Evolutionary conservation across 176 grass and related monocot species (phyloP).

Genomic region (Carex kokanica): DNA sequence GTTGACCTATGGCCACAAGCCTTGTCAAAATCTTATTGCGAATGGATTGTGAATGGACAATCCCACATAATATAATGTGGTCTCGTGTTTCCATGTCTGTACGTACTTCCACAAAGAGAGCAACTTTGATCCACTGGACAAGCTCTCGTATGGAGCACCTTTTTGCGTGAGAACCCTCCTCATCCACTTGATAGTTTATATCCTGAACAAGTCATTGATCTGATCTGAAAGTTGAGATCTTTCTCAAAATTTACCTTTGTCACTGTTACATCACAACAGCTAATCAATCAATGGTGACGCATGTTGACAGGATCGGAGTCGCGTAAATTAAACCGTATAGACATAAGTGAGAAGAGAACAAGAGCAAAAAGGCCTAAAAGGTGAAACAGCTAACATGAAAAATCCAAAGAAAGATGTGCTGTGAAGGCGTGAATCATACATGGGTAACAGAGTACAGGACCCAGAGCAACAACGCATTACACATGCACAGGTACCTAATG

Average conservation of each 20-base stretch:
- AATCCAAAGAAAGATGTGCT: slow-evolving; percentile 5
- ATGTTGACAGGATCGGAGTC: not conserved
- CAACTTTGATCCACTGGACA: too few relatives aligned
- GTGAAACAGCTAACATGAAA: not conserved
- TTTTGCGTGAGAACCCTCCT: too few relatives aligned
- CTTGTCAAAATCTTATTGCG: too few relatives aligned
- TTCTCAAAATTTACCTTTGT: not conserved
- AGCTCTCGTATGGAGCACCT: too few relatives aligned
- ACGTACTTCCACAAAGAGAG: too few relatives aligned
- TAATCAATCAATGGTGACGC: not conserved
- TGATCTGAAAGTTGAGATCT: not conserved
- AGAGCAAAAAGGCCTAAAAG: slow-evolving; percentile 7
- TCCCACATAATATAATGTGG: too few relatives aligned
- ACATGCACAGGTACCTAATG: not conserved
- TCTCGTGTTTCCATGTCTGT: too few relatives aligned
- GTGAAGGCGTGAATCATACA: not conserved
- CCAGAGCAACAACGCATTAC: not conserved
- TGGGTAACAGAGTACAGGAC: not conserved
- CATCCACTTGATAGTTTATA: not conserved
- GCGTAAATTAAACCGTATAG: not conserved
- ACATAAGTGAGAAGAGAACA: not conserved
- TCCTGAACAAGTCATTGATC: slow-evolving; percentile 7
- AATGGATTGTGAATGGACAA: too few relatives aligned
- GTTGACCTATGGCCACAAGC: too few relatives aligned
- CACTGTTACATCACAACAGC: not conserved